Evolutionary conservation across 2,329 filamentous ascomycete genomes (phyloP).

Genomic region (Fusarium camptoceras): DNA sequence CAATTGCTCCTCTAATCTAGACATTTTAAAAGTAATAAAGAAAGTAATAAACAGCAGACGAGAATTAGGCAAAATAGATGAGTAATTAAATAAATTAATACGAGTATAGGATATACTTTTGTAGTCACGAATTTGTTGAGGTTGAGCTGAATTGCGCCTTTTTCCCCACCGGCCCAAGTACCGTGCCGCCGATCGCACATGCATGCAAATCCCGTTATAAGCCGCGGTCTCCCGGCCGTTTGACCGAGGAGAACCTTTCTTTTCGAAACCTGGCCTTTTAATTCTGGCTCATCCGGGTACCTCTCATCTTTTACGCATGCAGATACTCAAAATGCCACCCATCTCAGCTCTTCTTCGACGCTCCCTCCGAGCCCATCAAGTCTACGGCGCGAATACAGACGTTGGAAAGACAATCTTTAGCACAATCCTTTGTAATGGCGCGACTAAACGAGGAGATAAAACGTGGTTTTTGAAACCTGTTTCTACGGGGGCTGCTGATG

Average conservation of each 20-base stretch:
- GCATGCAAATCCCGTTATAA: slow-evolving; percentile 21
- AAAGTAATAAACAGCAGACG: neutral
- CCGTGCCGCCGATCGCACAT: neutral
- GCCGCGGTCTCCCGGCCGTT: neutral
- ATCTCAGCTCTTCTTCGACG: slow-evolving; percentile 74
- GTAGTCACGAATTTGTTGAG: neutral
- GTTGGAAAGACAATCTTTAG: slow-evolving; percentile 88
- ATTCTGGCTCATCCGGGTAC: neutral
- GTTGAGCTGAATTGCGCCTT: neutral
- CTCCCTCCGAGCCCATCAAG: slow-evolving; percentile 75
- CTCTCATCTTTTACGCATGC: too few relatives aligned
- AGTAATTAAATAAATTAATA: too few relatives aligned
- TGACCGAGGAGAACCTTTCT: neutral
- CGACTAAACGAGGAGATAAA: slow-evolving; percentile 59
- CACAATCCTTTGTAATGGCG: slow-evolving; percentile 75
- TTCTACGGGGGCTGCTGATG: slow-evolving; percentile 76
- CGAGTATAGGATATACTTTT: neutral
- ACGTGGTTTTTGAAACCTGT: slow-evolving; percentile 83
- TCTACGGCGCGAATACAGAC: slow-evolving; percentile 86
- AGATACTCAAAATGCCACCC: slow-evolving; percentile 57
- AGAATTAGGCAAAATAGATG: neutral
- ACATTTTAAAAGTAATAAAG: neutral
- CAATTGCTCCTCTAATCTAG: slow-evolving; percentile 47
- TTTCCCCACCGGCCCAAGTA: neutral
- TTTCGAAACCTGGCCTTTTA: too few relatives aligned